Evolutionary conservation across 1,139 yeast species (phyloP), one percentile per base, ranked within the genome.

Genomic region (Blastobotrys aristatus): DNA sequence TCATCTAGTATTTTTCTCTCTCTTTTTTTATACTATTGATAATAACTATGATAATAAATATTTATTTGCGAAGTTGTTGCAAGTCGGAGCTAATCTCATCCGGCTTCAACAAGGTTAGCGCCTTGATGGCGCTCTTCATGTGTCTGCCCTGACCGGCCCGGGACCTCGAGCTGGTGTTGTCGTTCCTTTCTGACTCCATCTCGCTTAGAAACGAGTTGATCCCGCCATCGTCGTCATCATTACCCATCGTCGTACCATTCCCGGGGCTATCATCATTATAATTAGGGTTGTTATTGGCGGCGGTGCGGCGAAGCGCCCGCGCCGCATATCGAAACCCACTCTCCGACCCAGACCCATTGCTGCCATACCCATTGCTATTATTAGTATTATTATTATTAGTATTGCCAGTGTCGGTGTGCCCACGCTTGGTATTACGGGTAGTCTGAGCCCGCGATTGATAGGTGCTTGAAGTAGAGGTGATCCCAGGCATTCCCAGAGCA

Each of bases 141-240:
- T 34, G 38, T 6, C 18, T n/a, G 4, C 21, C n/a, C 27, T 26
- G 31, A 10, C 31, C 31, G 46, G 47, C 43, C 27, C 52, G 20
- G 18, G 32, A 34, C 31, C 44, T 39, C 24, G 38, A 17, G 14
- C 33, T 38, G 11, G 37, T 37, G 37, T 20, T 40, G 7, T 21
- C 42, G 22, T 37, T 37, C 20, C 13, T 37, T 37, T 46, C 50
- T 16, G 43, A 37, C 22, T 51, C 56, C 31, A 49, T 44, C 20
- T 51, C 55, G 13, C 53, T 50, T 43, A 50, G 43, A 40, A 52
- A 53, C 40, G 53, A 47, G 22, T 40, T 43, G 30, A 51, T 43
- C 29, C 52, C 51, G 5, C 24, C 39, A 6, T 52, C 53, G 21
- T 17, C 30, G n/a, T 8, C 14, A 16, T 32, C 20, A n/a, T n/a